A percentile compares a stretch with the other conserved stretches of the same genome.
Conservation (phyloP, 805 yeast species). For the Grigorovia yakushimaensis region DNA sequence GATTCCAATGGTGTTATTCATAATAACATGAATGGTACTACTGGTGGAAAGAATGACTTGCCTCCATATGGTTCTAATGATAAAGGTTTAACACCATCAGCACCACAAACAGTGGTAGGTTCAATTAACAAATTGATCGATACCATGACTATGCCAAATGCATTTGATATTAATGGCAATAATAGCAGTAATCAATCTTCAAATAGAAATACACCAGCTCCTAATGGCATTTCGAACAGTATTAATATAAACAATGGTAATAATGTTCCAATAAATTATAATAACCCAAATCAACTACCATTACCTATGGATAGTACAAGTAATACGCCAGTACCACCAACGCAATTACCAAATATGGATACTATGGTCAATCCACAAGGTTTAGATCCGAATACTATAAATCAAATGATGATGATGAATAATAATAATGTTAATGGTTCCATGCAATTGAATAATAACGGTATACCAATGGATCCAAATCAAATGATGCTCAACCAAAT, state of each 20-base stretch:
- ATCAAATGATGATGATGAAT: not conserved
- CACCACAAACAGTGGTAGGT: not conserved
- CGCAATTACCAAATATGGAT: not conserved
- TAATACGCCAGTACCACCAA: not conserved
- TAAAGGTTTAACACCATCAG: not conserved
- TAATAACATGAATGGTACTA: not conserved
- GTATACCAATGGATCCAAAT: not conserved
- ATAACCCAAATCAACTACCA: not conserved
- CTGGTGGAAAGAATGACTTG: not conserved
- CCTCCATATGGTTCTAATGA: too few relatives aligned
- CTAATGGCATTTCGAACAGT: not conserved
- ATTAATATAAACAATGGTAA: not conserved
- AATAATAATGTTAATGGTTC: too few relatives aligned
- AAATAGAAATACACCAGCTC: not conserved
- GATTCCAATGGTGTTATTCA: not conserved
- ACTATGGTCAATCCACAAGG: not conserved
- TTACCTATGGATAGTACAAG: not conserved
- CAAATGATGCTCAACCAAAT: too few relatives aligned
- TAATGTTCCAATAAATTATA: not conserved
- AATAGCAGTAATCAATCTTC: not conserved
- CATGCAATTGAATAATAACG: not conserved
- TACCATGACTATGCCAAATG: constrained; percentile 4
- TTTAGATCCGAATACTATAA: not conserved
- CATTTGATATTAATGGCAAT: constrained; percentile 1
- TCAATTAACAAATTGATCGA: constrained; percentile 2